Conservation (phyloP, 176 grass and related monocot genomes). For the Ampelocalamus luodianensis region DNA sequence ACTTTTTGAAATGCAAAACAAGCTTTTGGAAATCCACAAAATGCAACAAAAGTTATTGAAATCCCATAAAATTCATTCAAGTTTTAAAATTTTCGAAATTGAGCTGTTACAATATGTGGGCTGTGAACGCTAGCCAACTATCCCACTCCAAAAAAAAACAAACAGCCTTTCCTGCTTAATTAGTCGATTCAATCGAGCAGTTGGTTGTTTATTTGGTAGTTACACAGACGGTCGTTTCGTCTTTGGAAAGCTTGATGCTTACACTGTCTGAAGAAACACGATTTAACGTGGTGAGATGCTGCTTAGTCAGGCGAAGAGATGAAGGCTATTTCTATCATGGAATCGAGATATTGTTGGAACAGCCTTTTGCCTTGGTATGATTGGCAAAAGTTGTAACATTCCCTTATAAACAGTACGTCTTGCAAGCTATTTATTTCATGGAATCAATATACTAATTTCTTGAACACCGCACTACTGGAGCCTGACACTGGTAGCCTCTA, state of each 20-base stretch:
- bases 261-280: neutral
- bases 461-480: slow-evolving; percentile 8
- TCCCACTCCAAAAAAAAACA: neutral
- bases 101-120: neutral
- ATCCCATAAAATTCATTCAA: no score
- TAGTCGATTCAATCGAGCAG: neutral
- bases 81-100: no score
- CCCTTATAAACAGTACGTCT: slow-evolving; percentile 7
- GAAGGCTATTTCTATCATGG: slow-evolving; percentile 18
- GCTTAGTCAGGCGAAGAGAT: neutral
- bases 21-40: no score
- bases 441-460: slow-evolving; percentile 18
- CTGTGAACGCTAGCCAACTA: neutral
- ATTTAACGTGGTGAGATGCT: neutral
- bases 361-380: slow-evolving; percentile 36
- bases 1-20: no score
- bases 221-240: neutral
- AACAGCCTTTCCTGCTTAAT: neutral
- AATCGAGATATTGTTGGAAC: slow-evolving; percentile 33
- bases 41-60: no score
- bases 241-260: slow-evolving; percentile 10
- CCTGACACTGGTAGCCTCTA: slow-evolving; percentile 2
- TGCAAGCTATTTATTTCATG: neutral
- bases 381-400: neutral
- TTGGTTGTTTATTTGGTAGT: neutral